phyloP scores from a whole-genome alignment of 805 yeast genomes.

The Starmerella bombicola region DNA sequence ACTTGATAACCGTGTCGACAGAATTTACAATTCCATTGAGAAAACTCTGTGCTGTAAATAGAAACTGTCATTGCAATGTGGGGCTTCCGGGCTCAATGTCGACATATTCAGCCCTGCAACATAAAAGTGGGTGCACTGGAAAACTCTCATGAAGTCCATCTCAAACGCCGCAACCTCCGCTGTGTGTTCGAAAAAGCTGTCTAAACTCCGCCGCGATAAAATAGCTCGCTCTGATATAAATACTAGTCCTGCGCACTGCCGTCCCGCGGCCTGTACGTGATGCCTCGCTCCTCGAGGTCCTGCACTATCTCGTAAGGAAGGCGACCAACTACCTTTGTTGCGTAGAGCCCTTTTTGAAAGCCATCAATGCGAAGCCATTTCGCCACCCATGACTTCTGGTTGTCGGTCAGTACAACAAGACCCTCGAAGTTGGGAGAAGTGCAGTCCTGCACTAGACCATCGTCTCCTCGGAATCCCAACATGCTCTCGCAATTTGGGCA shows the following conservation, averaged over 20 bases:
- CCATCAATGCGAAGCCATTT: conserved; percentile 88
- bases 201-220: too few relatives aligned
- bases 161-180: too few relatives aligned
- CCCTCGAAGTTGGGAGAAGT: conserved; percentile 96
- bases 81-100: too few relatives aligned
- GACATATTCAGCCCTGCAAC: too few relatives aligned
- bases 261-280: conserved; percentile 86
- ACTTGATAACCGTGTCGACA: too few relatives aligned
- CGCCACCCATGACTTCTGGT: conserved; percentile 86
- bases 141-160: too few relatives aligned
- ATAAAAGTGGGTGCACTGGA: too few relatives aligned
- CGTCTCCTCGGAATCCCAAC: conserved; percentile 66
- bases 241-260: conserved; percentile 43
- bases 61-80: too few relatives aligned
- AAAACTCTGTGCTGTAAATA: too few relatives aligned
- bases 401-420: conserved; percentile 76
- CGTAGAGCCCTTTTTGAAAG: conserved; percentile 80
- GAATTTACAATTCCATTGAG: too few relatives aligned
- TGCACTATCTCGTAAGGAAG: conserved; percentile 75
- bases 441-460: conserved; percentile 73
- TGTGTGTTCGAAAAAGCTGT: too few relatives aligned
- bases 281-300: conserved; percentile 59
- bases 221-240: too few relatives aligned
- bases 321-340: conserved; percentile 84
- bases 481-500: conserved; percentile 95